A percentile compares a stretch with the other conserved stretches of the same genome.
phyloP scores from a whole-genome alignment of 306 rosid species.

The Echinosophora koreensis region DNA sequence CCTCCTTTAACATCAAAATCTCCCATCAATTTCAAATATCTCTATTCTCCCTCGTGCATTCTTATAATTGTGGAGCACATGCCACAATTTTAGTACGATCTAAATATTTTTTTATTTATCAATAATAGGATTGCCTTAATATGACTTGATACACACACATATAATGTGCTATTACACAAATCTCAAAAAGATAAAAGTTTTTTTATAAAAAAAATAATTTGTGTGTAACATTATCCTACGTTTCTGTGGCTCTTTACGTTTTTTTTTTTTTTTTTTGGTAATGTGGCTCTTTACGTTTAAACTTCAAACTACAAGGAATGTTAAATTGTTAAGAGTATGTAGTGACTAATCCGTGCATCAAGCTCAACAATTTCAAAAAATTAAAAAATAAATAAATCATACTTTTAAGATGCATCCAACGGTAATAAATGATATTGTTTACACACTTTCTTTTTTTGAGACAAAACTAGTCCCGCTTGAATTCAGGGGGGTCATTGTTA shows the following conservation, averaged over 20 bases:
- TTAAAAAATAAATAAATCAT: too few species aligned
- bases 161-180: not conserved
- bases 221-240: not conserved
- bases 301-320: not conserved
- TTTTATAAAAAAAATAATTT: not conserved
- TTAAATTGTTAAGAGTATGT: not conserved
- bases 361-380: not conserved
- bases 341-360: not conserved
- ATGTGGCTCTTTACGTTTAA: not conserved
- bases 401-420: too few species aligned
- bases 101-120: not conserved
- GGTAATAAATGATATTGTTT: not conserved
- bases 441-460: not conserved
- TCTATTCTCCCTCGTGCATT: not conserved
- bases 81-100: not conserved
- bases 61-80: not conserved
- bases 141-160: not conserved
- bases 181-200: too few species aligned
- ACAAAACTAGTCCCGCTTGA: not conserved
- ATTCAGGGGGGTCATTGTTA: not conserved
- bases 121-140: not conserved
- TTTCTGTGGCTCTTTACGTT: too few species aligned
- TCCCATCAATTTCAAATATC: not conserved
- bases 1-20: not conserved
- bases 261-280: too few species aligned